Conservation (phyloP, 148 eudicot species). For the Arctostaphylos glauca region DNA sequence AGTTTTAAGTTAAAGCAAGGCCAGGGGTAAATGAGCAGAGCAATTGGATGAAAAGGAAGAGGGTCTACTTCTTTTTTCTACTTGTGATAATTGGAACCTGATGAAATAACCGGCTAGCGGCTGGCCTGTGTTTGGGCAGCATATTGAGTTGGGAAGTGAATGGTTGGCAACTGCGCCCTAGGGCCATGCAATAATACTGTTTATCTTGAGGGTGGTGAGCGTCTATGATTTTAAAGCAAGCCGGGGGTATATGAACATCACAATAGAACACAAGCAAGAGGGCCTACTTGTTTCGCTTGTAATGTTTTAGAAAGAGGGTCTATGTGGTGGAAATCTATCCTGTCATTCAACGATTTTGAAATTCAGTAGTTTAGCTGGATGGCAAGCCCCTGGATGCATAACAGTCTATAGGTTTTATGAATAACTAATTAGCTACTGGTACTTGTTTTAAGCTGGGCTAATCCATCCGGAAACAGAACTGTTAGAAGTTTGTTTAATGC, state of each 20-base stretch:
- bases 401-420: not conserved
- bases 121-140: not conserved
- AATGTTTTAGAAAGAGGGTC: not conserved
- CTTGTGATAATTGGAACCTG: not conserved
- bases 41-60: not conserved
- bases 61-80: not conserved
- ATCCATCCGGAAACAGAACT: not conserved
- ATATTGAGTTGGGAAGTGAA: not conserved
- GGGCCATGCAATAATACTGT: not conserved
- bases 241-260: not conserved
- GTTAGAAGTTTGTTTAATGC: not conserved
- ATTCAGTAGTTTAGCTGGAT: not conserved
- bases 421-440: not conserved
- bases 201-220: not conserved
- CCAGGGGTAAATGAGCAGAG: not conserved
- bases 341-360: not conserved
- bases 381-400: not conserved
- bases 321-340: not conserved
- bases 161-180: not conserved
- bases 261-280: not conserved
- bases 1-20: not conserved
- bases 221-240: not conserved
- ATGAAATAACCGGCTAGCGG: not conserved
- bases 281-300: not conserved
- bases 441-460: not conserved